Evolutionary conservation across 2,329 filamentous ascomycete genomes (phyloP).

Genomic region (Xylaria hypoxylon): DNA sequence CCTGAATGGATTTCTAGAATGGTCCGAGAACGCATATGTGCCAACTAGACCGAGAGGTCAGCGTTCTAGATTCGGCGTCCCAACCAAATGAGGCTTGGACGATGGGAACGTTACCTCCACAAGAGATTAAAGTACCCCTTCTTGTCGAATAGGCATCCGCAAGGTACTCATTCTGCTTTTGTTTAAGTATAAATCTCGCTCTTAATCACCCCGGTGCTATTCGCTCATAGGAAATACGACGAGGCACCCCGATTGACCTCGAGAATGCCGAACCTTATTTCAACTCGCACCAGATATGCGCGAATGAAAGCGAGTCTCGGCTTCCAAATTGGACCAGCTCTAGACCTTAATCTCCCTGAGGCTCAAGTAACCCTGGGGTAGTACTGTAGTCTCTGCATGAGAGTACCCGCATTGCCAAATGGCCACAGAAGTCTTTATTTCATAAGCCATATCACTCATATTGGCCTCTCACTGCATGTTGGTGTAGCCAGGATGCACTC

Average conservation of each 20-base stretch:
- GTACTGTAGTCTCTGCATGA: conserved; percentile 22
- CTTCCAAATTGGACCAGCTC: conserved; percentile 16
- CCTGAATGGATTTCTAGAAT: conserved; percentile 28
- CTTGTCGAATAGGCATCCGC: not conserved
- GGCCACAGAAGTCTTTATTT: conserved; percentile 3
- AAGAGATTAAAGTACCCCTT: not conserved
- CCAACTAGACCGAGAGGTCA: conserved; percentile 12
- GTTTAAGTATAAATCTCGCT: too few species aligned
- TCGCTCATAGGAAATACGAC: not conserved
- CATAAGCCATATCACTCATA: not conserved
- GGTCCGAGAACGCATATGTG: conserved; percentile 1
- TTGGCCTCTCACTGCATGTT: not conserved
- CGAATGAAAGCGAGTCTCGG: not conserved
- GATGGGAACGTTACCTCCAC: conserved; percentile 20
- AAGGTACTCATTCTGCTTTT: not conserved
- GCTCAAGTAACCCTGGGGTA: conserved; percentile 15
- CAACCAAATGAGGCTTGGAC: conserved; percentile 4
- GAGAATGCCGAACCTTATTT: conserved; percentile 1
- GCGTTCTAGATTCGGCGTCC: conserved; percentile 31
- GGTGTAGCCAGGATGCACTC: not conserved
- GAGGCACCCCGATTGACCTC: not conserved
- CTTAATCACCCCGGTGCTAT: not conserved
- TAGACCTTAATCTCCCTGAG: conserved; percentile 25
- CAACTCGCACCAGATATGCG: not conserved
- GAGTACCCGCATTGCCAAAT: conserved; percentile 1